phyloP scores from a whole-genome alignment of 75 land plant genomes.

The Picea sitchensis region DNA sequence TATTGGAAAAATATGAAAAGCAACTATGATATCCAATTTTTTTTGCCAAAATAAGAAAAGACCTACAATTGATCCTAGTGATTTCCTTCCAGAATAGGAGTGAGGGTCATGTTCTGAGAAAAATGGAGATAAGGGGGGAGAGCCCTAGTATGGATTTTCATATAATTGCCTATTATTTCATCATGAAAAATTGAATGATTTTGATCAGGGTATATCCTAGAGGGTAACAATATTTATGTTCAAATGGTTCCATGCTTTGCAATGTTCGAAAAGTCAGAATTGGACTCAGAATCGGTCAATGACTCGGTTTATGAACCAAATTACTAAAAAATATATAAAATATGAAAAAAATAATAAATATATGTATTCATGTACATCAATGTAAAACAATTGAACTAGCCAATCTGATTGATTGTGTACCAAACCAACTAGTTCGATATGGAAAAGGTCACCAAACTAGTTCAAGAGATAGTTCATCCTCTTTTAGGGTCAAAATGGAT shows the following conservation, averaged over 20 bases:
- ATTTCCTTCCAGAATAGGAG: slow-evolving; percentile 53
- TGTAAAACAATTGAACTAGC: too few relatives aligned
- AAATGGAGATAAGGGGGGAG: not conserved
- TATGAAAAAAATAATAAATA: too few relatives aligned
- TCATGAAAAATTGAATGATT: not conserved
- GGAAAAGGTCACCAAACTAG: too few relatives aligned
- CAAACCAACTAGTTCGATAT: too few relatives aligned
- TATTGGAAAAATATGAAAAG: slow-evolving; percentile 44
- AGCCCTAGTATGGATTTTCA: not conserved
- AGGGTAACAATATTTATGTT: too few relatives aligned
- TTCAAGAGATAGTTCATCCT: too few relatives aligned
- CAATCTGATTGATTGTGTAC: too few relatives aligned
- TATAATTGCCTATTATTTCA: not conserved
- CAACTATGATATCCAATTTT: slow-evolving; percentile 69
- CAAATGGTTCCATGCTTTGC: not conserved
- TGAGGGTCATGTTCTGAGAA: not conserved
- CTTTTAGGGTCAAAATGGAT: too few relatives aligned
- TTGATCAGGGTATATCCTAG: not conserved
- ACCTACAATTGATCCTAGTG: slow-evolving; percentile 68
- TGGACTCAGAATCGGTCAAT: not conserved
- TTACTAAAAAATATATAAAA: not conserved
- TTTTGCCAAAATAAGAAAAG: slow-evolving; percentile 72
- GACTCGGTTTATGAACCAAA: not conserved
- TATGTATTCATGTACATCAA: too few relatives aligned
- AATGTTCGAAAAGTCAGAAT: not conserved